Evolutionary conservation across 2,329 filamentous ascomycete genomes (phyloP).

Genomic region (Colletotrichum horii): DNA sequence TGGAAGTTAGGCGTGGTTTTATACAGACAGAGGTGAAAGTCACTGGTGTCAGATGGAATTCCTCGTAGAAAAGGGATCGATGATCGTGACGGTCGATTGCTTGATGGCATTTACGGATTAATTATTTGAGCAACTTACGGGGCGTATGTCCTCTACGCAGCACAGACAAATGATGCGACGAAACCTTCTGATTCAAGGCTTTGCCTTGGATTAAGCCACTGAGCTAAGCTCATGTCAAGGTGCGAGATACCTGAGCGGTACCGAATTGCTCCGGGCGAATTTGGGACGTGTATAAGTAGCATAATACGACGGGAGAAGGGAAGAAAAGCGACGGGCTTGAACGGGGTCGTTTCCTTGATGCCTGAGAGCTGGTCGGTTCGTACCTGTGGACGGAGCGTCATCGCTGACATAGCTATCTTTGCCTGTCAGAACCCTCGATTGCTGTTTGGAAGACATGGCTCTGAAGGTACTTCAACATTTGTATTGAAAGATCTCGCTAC

Average conservation of each 20-base stretch:
- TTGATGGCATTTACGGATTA: too few species aligned
- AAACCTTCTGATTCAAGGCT: background rate
- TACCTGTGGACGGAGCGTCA: fast-evolving
- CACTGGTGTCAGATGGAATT: fast-evolving
- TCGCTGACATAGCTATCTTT: too few species aligned
- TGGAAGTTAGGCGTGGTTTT: too few species aligned
- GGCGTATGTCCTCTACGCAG: fast-evolving
- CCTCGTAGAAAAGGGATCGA: too few species aligned
- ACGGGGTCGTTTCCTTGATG: background rate
- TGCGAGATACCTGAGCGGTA: background rate
- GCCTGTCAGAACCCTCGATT: background rate
- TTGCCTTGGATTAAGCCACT: background rate
- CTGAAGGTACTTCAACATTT: background rate
- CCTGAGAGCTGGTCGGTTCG: background rate
- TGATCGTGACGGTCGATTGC: too few species aligned
- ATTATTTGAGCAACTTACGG: fast-evolving
- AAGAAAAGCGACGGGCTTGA: fast-evolving
- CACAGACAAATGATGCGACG: fast-evolving
- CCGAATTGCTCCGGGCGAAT: fast-evolving
- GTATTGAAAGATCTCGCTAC: background rate
- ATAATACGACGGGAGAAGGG: background rate
- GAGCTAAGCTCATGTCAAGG: fast-evolving
- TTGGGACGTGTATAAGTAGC: fast-evolving
- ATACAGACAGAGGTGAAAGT: too few species aligned
- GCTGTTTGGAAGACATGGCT: background rate